A percentile compares a stretch with the other conserved stretches of the same genome.
Evolutionary conservation across 2,329 filamentous ascomycete genomes (phyloP).

Genomic region (Penicillium psychrosexuale): DNA sequence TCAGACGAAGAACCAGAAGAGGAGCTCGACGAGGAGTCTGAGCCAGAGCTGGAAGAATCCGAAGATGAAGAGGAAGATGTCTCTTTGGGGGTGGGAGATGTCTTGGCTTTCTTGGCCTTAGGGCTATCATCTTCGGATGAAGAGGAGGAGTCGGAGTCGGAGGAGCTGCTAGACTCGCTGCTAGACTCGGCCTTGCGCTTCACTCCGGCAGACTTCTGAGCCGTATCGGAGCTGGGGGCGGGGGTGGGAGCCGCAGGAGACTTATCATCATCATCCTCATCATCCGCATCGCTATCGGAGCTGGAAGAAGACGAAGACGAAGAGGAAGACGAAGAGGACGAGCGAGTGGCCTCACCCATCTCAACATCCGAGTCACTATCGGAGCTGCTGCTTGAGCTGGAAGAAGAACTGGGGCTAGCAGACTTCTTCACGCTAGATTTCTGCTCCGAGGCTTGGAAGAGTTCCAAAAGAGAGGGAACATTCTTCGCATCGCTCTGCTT

Average conservation of each 20-base stretch:
- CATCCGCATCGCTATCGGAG: conserved; percentile 52
- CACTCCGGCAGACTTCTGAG: conserved; percentile 41
- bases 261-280: conserved; percentile 55
- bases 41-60: conserved; percentile 21
- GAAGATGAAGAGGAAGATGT: conserved; percentile 34
- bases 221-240: conserved; percentile 19
- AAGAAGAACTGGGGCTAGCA: conserved; percentile 17
- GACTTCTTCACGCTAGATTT: conserved; percentile 18
- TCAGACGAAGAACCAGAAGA: conserved; percentile 29
- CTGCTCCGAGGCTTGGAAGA: conserved; percentile 20
- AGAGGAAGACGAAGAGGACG: conserved; percentile 23
- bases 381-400: conserved; percentile 20
- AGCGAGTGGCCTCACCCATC: conserved; percentile 39
- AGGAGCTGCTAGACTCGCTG: conserved; percentile 42
- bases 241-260: conserved; percentile 36
- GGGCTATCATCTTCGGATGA: conserved; percentile 50
- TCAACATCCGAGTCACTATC: conserved; percentile 43
- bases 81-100: conserved; percentile 29
- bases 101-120: conserved; percentile 54
- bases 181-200: conserved; percentile 59
- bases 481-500: conserved; percentile 26
- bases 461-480: conserved; percentile 38
- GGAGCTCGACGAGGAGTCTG: conserved; percentile 24
- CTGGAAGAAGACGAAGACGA: conserved; percentile 36
- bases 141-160: conserved; percentile 41